Evolutionary conservation across 1,139 yeast genomes (phyloP).

Genomic region (Debaryomyces robertsiae): DNA sequence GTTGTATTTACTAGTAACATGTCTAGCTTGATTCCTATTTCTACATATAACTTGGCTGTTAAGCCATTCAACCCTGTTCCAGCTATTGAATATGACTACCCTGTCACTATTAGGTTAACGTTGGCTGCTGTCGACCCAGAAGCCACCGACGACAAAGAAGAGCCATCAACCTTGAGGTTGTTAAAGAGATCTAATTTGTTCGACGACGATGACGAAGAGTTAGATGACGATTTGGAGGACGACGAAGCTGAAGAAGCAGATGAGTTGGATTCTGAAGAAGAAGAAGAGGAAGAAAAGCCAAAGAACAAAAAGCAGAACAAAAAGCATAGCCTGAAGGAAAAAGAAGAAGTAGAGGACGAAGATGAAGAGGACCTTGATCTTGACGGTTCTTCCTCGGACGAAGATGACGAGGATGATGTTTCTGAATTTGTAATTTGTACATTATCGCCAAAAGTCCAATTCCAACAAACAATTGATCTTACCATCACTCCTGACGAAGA

Average conservation of each 20-base stretch:
- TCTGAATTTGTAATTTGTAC: slow-evolving; percentile 88
- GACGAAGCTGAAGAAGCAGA: slow-evolving; percentile 45
- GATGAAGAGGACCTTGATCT: slow-evolving; percentile 55
- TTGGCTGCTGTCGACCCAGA: slow-evolving; percentile 96
- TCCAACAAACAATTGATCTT: slow-evolving; percentile 88
- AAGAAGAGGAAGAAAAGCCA: slow-evolving; percentile 25
- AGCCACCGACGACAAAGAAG: slow-evolving; percentile 73
- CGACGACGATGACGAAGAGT: slow-evolving; percentile 53
- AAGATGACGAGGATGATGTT: slow-evolving; percentile 55
- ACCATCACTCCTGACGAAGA: slow-evolving; percentile 94
- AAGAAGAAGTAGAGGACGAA: slow-evolving; percentile 42
- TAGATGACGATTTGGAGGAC: slow-evolving; percentile 52
- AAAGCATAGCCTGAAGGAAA: slow-evolving; percentile 25
- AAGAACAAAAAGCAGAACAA: slow-evolving; percentile 27
- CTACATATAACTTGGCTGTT: slow-evolving; percentile 82
- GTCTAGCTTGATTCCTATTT: slow-evolving; percentile 76
- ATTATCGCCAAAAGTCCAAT: slow-evolving; percentile 79
- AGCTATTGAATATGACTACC: slow-evolving; percentile 83
- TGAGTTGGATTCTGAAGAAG: slow-evolving; percentile 23
- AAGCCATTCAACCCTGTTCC: slow-evolving; percentile 85
- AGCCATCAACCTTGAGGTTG: slow-evolving; percentile 87
- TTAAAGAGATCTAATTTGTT: slow-evolving; percentile 69
- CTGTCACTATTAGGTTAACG: slow-evolving; percentile 86
- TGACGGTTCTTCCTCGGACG: slow-evolving; percentile 61
- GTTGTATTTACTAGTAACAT: slow-evolving; percentile 27